Evolutionary conservation across 2,329 filamentous ascomycete genomes (phyloP), one percentile per base, ranked within the genome.

Genomic region (Trichoderma sp.): DNA sequence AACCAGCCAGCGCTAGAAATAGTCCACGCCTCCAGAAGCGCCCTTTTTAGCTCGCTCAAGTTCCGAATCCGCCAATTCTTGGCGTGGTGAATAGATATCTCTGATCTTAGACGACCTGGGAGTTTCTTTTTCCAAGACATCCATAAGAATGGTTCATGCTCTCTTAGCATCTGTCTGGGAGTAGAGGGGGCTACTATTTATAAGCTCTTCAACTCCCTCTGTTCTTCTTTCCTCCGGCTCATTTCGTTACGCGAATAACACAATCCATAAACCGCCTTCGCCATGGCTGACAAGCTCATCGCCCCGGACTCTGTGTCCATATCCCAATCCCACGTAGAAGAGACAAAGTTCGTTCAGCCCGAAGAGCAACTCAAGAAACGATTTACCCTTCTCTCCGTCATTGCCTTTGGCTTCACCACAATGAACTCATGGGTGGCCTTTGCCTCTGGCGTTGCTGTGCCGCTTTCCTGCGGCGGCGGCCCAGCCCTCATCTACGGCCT

Each of bases 351-450:
- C 30, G 68, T 64, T 18, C 52, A 70, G 2, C 49, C 69, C 11
- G 66, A 68, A 0, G 72, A 73, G 18, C 67, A 71, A 2, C 72
- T 75, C 32, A 70, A 59, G n/a, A 75, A 73, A 65, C 70, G 74
- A 18, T 75, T 73, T 66, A 74, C 71, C 13, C 74, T 72, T 1
- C 63, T 75, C 3, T 75, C 74, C 7, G 74, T 75, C 49, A 70
- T 75, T 26, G 74, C 73, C 2, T 75, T 75, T 30, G 74, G 73
- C 0, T 75, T 75, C 26, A 75, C 74, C 2, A 75, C 74, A 5
- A 75, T 72, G 18, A 75, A 75, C 26, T 75, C 74, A 0, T 75
- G 74, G 74, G 71, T 74, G 28, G 74, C 73, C 5, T 75, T 75
- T 63, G 74, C 70, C 5, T 75, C 74, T 6, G 73, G 73, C 1